A percentile compares a stretch with the other conserved stretches of the same genome.
Evolutionary conservation across 192 early-diverging fungal genomes (phyloP).

Genomic region (Backusella morwellensis): DNA sequence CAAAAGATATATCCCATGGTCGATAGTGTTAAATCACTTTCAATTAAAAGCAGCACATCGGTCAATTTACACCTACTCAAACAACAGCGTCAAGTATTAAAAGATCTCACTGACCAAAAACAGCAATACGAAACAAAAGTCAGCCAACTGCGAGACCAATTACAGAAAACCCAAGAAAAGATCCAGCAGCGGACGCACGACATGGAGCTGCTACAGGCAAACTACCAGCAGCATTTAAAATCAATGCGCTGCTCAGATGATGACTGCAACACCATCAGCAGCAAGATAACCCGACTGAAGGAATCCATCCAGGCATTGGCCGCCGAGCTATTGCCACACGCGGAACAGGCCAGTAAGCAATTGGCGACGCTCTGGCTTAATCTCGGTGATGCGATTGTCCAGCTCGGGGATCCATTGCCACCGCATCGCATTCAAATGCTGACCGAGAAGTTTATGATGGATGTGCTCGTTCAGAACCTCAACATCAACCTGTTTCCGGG

Average conservation of each 20-base stretch:
- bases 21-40: background rate
- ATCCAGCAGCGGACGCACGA: slow-evolving; percentile 7
- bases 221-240: slow-evolving; percentile 24
- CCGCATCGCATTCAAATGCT: slow-evolving; percentile 43
- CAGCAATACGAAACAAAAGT: background rate
- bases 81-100: background rate
- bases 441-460: slow-evolving; percentile 54
- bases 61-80: background rate
- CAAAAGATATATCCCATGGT: background rate
- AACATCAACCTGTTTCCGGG: slow-evolving; percentile 44
- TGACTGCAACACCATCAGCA: slow-evolving; percentile 36
- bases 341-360: slow-evolving; percentile 18
- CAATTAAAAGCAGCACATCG: background rate
- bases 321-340: slow-evolving; percentile 24
- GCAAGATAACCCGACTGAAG: slow-evolving; percentile 37
- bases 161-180: background rate
- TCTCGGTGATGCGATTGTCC: slow-evolving; percentile 26
- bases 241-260: slow-evolving; percentile 45
- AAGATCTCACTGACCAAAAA: slow-evolving; percentile 11
- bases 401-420: slow-evolving; percentile 36
- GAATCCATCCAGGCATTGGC: slow-evolving; percentile 34
- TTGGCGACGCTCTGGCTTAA: slow-evolving; percentile 35
- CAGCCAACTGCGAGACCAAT: background rate
- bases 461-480: slow-evolving; percentile 43
- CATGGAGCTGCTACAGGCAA: slow-evolving; percentile 4